Evolutionary conservation across 1,139 yeast genomes (phyloP), one percentile per base, ranked within the genome.

Genomic region (Hyphopichia khmerensis): DNA sequence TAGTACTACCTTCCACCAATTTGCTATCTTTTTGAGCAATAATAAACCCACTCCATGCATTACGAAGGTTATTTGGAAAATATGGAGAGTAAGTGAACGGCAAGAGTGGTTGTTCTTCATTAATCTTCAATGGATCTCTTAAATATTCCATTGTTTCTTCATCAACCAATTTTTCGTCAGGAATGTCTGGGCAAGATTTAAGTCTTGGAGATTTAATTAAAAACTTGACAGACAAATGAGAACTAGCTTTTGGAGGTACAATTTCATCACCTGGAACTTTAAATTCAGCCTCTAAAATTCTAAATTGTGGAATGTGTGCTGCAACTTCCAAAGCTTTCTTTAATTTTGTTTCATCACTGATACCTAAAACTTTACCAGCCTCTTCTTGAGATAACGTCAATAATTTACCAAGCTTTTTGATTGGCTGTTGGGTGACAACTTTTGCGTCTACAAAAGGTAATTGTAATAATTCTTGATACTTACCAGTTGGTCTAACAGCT

Each of bases 241-340:
- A 82, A 45, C 77, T 79, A 2, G 98, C 80, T 38, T 69, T 63
- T 30, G 97, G 95, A 3, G 96, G 79, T 11, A 93, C 86, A 30
- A 73, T 70, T 23, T 69, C 64, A 67, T 91, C 98, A 32, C 98
- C 99, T 3, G 96, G 95, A 35, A 91, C 96, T 49, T 80, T 77
- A 65, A 91, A 89, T 44, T 78, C 80, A 37, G 96, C 84, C 41
- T 80, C 80, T 35, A 90, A 52, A 17, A 91, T 69, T 53, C 87
- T 82, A 44, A 93, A 66, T 37, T 73, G 67, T 35, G 98, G 97
- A 35, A 89, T 79, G 40, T 74, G 70, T 6, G 75, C 59, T 2
- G 95, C 96, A 43, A 84, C 76, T 11, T 71, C 64, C 40, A 85
- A 60, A 3, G 89, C 77, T 30, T 72, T 30, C 19, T 71, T 59